Evolutionary conservation across 495 filamentous ascomycete species (phyloP), one percentile per base, ranked within the genome.

Genomic region (Neurospora hispaniola): DNA sequence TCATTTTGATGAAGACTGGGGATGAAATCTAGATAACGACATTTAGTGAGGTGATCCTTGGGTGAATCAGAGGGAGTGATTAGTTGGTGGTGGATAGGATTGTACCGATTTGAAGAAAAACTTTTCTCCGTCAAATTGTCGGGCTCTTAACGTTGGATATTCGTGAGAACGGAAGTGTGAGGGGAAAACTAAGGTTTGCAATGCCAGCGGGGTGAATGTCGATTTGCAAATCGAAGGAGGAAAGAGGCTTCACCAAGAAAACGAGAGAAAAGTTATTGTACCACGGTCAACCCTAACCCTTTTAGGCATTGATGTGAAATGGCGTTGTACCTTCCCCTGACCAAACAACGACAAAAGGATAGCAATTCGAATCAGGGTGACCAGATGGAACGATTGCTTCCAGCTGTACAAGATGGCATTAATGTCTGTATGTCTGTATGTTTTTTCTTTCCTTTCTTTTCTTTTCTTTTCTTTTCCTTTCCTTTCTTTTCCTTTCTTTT

Each of bases 211-310:
- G 43, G 10, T 70, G 69, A 71, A 4, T 44, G 35, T 11, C 11
- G 12, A 20, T 31, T 48, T 38, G 39, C 5, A 39, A 7, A 16
- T 68, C 23, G 72, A 40, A 38, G 70, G 73, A 70, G 54, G 69
- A 71, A 70, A 74, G 69, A 71, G 70, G 48, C 48, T 66, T 74
- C 59, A 69, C 9, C 2, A 43, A 31, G 18, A 42, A 41, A 59
- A 40, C 18, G 31, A 8, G 8, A 42, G 71, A 72, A 69, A 70
- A 72, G 62, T 72, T 70, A 5, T 18, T 18, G 12, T 8, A 8
- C 39, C 42, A 40, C 3, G 1, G 18, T 11, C 7, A 71, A 73
- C 72, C 72, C 72, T 71, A 73, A 73, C 72, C 72, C 72, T 73
- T 0, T 7, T 7, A 1, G 31, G 14, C 4, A 5, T 10, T 69